Conservation (phyloP, 2,329 filamentous ascomycete species). For the Nemania serpens region DNA sequence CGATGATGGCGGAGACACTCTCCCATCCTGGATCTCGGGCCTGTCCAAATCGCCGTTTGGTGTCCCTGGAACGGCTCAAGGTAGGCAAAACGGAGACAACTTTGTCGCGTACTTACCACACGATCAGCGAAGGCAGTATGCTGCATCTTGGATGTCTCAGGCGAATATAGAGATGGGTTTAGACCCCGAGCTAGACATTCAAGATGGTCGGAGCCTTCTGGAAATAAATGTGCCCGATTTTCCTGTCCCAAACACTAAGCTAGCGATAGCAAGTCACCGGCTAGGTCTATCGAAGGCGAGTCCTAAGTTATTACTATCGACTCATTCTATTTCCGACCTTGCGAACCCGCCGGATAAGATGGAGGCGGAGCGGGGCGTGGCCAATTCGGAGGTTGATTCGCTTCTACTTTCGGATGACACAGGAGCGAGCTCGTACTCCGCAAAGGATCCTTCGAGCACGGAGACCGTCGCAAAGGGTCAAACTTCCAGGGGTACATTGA, state of each 20-base stretch:
- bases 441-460: neutral
- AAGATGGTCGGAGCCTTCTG: neutral
- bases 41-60: constrained; percentile 5
- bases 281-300: neutral
- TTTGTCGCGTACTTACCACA: constrained; percentile 12
- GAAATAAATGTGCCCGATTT: neutral
- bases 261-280: neutral
- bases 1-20: constrained; percentile 8
- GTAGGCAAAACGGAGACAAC: constrained; percentile 15
- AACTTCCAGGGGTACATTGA: neutral
- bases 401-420: neutral
- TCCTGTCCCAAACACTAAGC: neutral
- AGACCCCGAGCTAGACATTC: constrained; percentile 1
- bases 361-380: neutral
- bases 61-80: neutral
- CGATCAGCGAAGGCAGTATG: constrained; percentile 5
- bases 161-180: constrained; percentile 4
- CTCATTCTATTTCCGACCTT: neutral
- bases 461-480: neutral
- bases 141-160: neutral
- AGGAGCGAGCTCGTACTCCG: neutral
- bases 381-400: neutral
- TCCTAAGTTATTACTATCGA: neutral
- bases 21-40: constrained; percentile 14
- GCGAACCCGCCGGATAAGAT: neutral